These are phyloP conservation scores for Colletotrichum sp. DNA, from an alignment of 2,329 filamentous ascomycete species.

Conservation along the genomic window DNA sequence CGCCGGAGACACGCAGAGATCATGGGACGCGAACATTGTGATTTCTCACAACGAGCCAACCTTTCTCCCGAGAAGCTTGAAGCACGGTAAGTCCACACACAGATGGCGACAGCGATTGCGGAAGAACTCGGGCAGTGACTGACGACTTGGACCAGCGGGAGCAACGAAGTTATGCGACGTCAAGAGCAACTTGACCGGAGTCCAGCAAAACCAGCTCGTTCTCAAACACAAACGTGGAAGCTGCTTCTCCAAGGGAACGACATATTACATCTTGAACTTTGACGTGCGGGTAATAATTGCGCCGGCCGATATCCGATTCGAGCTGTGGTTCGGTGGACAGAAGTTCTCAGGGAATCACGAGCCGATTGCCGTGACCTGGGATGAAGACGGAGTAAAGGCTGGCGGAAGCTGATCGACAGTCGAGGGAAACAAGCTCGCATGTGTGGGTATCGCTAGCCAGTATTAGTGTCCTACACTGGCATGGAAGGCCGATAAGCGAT, in stretches of 20 bases:
- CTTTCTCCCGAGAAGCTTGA: slow-evolving; percentile 40
- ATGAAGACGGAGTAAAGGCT: slow-evolving; percentile 27
- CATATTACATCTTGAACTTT: slow-evolving; percentile 45
- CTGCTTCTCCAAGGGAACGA: slow-evolving; percentile 37
- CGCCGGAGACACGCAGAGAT: slow-evolving; percentile 34
- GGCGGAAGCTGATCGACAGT: neutral
- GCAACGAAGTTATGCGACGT: slow-evolving; percentile 43
- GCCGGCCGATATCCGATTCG: slow-evolving; percentile 56
- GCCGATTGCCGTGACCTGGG: slow-evolving; percentile 40
- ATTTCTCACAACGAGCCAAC: slow-evolving; percentile 41
- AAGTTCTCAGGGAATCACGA: slow-evolving; percentile 43
- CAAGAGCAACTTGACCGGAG: slow-evolving; percentile 43
- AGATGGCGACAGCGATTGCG: neutral
- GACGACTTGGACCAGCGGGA: slow-evolving; percentile 30
- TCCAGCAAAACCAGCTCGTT: slow-evolving; percentile 42
- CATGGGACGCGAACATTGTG: slow-evolving; percentile 43
- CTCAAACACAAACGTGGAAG: slow-evolving; percentile 39
- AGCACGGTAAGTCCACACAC: slow-evolving; percentile 35
- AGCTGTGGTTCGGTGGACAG: slow-evolving; percentile 46
- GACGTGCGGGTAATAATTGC: slow-evolving; percentile 61
- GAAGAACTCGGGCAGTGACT: neutral
- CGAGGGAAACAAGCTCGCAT: neutral
- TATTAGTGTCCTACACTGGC: neutral
- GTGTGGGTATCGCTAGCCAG: neutral
- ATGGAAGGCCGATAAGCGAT: neutral